Base-by-base conservation (phyloP, 2,329 filamentous ascomycete genomes). In the Ophiostoma himal-ulmi region DNA sequence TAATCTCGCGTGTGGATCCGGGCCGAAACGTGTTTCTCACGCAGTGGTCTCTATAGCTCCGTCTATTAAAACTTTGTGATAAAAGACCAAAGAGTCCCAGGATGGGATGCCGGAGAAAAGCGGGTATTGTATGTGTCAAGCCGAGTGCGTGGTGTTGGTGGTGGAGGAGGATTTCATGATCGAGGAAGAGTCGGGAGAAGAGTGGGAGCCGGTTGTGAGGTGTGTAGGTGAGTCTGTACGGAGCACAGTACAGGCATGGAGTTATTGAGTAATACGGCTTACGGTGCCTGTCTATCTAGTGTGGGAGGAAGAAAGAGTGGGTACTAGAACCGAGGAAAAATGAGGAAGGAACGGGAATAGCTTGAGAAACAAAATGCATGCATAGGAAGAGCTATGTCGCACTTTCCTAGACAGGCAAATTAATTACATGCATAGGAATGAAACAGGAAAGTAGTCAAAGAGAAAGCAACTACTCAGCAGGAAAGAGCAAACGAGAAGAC, bases 81-180 rank as follows among this genome's bases (percentile, higher is more conserved):
- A 60, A 36, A 34, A 62, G 57, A 30, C 7, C 1, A 17, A n/a
- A 26, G 8, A 54, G 52, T 11, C 52, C 52, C 52, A 26, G 3
- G 52, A 30, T 22, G 11, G 57, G 57, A 34, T 62, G 41, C 22
- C 66, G 62, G 67, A 71, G 57, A 71, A 69, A 69, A 67, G 67
- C 67, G 70, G 70, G 66, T 67, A 66, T 69, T 22, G 70, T 60
- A 60, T 71, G 36, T 64, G 67, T 68, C 70, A 60, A 62, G 48
- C 68, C 62, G 64, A 67, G 57, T 48, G n/a, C 41, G 69, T 68
- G 69, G 57, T 64, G 60, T 34, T 64, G 60, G 22, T 37, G 34
- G 20, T 20, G 62, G 62, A 36, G 57, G 57, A 64, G 57, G 57
- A 26, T 39, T 22, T 65, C 62, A 65, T 64, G 68, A 67, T 69